Evolutionary conservation across 2,329 filamentous ascomycete species (phyloP), one percentile per base, ranked within the genome.

Genomic region (Paracamarosporium sp.): DNA sequence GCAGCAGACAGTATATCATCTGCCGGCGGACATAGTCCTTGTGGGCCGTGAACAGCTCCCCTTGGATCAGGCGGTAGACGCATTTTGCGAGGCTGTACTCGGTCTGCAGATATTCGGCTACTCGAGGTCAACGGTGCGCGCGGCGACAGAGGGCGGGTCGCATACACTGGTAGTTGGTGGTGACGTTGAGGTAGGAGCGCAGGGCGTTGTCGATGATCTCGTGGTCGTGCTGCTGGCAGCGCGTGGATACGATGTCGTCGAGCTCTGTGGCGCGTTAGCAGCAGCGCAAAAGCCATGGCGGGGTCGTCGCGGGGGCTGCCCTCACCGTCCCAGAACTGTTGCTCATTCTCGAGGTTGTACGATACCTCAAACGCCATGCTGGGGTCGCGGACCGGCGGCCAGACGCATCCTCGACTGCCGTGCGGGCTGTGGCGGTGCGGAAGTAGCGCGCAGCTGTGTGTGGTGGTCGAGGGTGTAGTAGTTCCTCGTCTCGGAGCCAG

Each of bases 301-400:
- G 58, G 68, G 66, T 68, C 52, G 73, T 77, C 47, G 59, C 50
- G 50, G 53, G 59, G 25, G 8, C 13, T 24, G 8, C 41, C 74
- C 85, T 76, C 77, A 96, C 93, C 91, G 79, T 88, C 84, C 94
- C 93, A 97, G 81, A 97, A 93, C 79, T 93, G 89, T 77, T 92
- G 86, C 80, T 92, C 91, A 77, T 87, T 89, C 78, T 93, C 90
- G 77, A 91, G 84, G 73, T 83, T 84, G 77, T 86, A 85, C 69
- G 84, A 85, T 72, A 85, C 85, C 78, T 93, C 89, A 79, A 87
- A 86, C 80, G 90, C 80, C 86, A 89, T 88, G 65, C 70, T 79
- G 71, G 64, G 65, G 70, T 76, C 71, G 73, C 66, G 65, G 64
- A 57, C 55, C 63, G 64, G 62, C 64, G 65, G 60, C 60, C 67